Evolutionary conservation across 768 basidiomycete species (phyloP).

Genomic region (Termitomyces sp.): DNA sequence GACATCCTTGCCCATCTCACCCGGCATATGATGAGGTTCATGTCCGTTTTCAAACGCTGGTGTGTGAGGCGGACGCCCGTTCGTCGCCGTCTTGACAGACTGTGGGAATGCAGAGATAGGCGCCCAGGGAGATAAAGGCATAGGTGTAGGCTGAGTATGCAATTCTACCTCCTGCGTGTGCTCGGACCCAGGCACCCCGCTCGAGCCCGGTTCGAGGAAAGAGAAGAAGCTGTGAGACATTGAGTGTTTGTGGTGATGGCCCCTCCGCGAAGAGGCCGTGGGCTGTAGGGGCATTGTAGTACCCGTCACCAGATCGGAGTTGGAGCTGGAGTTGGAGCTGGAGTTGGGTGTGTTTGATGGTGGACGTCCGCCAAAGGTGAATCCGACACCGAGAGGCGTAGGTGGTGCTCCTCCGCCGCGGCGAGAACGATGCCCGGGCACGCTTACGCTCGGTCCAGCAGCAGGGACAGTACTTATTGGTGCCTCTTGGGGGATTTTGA

Average conservation of each 20-base stretch:
- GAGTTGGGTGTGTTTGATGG: conserved; percentile 29
- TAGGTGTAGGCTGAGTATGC: conserved; percentile 54
- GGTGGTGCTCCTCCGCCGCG: conserved; percentile 18
- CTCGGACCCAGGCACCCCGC: conserved; percentile 2
- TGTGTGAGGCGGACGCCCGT: conserved; percentile 10
- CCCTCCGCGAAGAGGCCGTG: conserved; percentile 42
- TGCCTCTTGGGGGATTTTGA: conserved; percentile 40
- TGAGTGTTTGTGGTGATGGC: conserved; percentile 92
- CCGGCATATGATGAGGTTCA: not conserved
- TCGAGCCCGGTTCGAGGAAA: conserved; percentile 75
- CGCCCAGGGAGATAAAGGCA: conserved; percentile 64
- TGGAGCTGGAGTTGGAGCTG: conserved; percentile 15
- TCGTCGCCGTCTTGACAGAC: conserved; percentile 23
- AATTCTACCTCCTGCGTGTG: conserved; percentile 26
- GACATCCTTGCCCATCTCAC: not conserved
- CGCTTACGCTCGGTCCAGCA: conserved; percentile 30
- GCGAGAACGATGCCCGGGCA: conserved; percentile 30
- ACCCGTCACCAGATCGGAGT: not conserved
- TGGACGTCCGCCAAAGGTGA: conserved; percentile 60
- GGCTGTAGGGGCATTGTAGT: conserved; percentile 8
- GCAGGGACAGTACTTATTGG: conserved; percentile 43
- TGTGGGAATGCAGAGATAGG: conserved; percentile 39
- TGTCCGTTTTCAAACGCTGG: conserved; percentile 9
- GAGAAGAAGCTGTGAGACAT: conserved; percentile 94
- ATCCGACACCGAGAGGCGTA: conserved; percentile 44